Base-by-base conservation (phyloP, 2,329 filamentous ascomycete species). In the Coniochaeta ligniaria region DNA sequence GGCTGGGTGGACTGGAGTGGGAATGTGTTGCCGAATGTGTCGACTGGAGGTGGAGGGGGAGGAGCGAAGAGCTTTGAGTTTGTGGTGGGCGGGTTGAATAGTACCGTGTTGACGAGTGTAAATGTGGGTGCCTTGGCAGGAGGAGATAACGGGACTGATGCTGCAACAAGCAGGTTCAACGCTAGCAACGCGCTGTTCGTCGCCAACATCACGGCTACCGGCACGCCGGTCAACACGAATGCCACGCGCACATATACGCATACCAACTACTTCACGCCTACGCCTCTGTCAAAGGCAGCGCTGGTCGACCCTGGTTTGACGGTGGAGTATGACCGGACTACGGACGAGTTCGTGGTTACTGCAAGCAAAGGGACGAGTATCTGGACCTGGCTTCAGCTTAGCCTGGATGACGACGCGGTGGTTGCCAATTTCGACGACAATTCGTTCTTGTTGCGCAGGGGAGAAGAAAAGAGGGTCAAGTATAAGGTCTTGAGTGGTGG, bases 381-480 rank as follows among this genome's bases (percentile, higher is more conserved):
- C 4, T 84, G 80, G 72, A 82, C 81, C 1, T 85, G 81, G 81
- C 67, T 85, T 2, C 80, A 81, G 59, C 78, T 67, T 3, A 59
- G 60, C 17, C 58, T 61, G 1, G 61, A 82, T 60, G 80, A 81
- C 0, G 70, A 74, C 1, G 78, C 76, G 0, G 72, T 75, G 1
- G 75, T 83, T 11, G 72, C 81, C 0, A 75, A 76, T 36, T 86
- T 85, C 62, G 77, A 82, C 7, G 72, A 76, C 1, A 85, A 85
- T 66, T 76, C 75, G 0, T 85, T 85, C 62, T 76, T 79, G 67
- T 66, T 85, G 36, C 63, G 72, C 47, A 72, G 73, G 24, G 80
- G 78, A 0, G 72, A 80, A 67, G 72, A 70, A 56, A 78, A 73
- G 65, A 71, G 74, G 57, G 66, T 85, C 6, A 70, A 70, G 0